These are phyloP conservation scores for Schoenoplectus triqueter DNA, from an alignment of 202 grass and related monocot genomes.

Conservation along the genomic window DNA sequence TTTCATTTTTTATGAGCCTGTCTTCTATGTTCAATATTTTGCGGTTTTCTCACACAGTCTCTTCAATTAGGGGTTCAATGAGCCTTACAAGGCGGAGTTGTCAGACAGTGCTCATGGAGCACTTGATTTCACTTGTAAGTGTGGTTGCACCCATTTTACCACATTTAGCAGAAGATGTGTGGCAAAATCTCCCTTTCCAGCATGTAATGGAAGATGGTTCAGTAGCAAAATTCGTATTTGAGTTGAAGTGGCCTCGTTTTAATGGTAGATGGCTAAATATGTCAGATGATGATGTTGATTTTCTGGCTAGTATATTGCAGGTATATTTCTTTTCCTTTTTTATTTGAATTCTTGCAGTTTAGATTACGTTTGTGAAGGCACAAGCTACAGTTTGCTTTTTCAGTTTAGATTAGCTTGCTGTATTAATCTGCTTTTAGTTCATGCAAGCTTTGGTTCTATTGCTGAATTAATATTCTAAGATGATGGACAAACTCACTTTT, in stretches of 20 bases:
- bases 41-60: constrained; percentile 33
- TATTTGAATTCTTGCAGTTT: constrained; percentile 16
- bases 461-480: not conserved
- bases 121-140: constrained; percentile 84
- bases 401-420: not conserved
- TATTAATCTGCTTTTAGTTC: not conserved
- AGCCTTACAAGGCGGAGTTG: constrained; percentile 94
- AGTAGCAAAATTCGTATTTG: constrained; percentile 70
- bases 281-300: constrained; percentile 68
- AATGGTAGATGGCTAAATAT: constrained; percentile 69
- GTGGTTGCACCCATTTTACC: constrained; percentile 94
- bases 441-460: not conserved
- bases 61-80: constrained; percentile 60
- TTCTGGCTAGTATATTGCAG: constrained; percentile 75
- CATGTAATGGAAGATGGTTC: constrained; percentile 76
- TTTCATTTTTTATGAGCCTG: constrained; percentile 6
- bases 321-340: constrained; percentile 39
- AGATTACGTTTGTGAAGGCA: constrained; percentile 15
- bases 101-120: constrained; percentile 78
- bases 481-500: not conserved
- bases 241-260: constrained; percentile 85
- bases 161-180: constrained; percentile 96
- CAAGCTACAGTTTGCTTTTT: not conserved
- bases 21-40: constrained; percentile 21
- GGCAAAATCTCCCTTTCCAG: constrained; percentile 93